Evolutionary conservation across 208 protist species (phyloP).

Genomic region (Wallacemonas sp.): DNA sequence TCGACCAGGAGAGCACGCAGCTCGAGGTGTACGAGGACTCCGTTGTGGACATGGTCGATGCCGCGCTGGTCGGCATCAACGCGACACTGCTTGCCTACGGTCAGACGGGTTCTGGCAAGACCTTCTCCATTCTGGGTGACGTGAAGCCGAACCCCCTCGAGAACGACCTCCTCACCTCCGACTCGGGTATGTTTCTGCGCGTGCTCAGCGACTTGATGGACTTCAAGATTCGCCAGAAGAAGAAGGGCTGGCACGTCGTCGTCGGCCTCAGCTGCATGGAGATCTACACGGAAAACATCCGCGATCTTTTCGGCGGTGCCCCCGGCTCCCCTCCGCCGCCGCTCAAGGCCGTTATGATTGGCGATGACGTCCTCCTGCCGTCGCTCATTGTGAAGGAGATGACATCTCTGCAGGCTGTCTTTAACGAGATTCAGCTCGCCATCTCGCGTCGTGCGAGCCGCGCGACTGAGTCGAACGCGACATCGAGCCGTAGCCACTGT

Average conservation of each 20-base stretch:
- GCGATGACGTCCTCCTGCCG: constrained; percentile 70
- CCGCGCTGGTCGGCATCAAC: constrained; percentile 81
- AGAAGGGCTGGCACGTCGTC: constrained; percentile 77
- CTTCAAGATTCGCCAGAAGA: constrained; percentile 50
- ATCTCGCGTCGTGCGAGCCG: constrained; percentile 67
- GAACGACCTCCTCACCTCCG: constrained; percentile 70
- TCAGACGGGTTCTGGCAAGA: constrained; percentile 93
- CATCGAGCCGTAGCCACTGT: constrained; percentile 90
- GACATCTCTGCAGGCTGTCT: constrained; percentile 59
- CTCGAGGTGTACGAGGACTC: constrained; percentile 91
- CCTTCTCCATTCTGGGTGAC: constrained; percentile 82
- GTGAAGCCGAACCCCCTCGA: constrained; percentile 64
- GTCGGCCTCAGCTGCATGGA: constrained; percentile 86
- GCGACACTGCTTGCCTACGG: constrained; percentile 87
- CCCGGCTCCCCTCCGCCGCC: constrained; percentile 48
- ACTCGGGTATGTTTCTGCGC: constrained; percentile 91
- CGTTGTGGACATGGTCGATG: constrained; percentile 79
- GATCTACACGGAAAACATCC: constrained; percentile 89
- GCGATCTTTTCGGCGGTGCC: constrained; percentile 77
- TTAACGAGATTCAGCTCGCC: constrained; percentile 76
- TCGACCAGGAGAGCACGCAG: constrained; percentile 86
- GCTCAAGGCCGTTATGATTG: constrained; percentile 82
- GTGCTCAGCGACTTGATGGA: constrained; percentile 84
- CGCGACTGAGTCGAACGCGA: constrained; percentile 85
- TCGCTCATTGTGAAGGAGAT: constrained; percentile 70